Percentiles rank a stretch among this genome's conserved stretches.
Conservation (phyloP, 306 rosid species). For the Ochetophila trinervis region DNA sequence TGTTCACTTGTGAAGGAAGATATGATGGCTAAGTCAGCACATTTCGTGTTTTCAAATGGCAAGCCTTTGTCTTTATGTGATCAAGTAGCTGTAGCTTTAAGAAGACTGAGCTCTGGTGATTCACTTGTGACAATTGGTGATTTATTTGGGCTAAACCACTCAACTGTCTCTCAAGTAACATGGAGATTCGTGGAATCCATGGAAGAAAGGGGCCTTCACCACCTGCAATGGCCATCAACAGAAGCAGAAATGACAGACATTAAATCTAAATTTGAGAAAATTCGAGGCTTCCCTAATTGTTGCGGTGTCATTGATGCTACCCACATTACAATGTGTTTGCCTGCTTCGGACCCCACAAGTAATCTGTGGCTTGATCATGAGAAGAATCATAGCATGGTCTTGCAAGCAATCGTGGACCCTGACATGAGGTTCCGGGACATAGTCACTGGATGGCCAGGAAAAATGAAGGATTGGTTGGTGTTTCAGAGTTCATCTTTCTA, state of each 20-base stretch:
- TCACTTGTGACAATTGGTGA: conserved; percentile 70
- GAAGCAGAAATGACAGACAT: conserved; percentile 56
- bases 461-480: conserved; percentile 59
- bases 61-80: conserved; percentile 52
- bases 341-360: conserved; percentile 55
- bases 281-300: conserved; percentile 78
- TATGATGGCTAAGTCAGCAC: conserved; percentile 58
- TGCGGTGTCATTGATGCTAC: conserved; percentile 73
- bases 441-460: conserved; percentile 87
- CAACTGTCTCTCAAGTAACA: conserved; percentile 83
- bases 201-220: conserved; percentile 76
- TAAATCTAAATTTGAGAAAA: conserved; percentile 69
- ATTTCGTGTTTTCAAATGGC: conserved; percentile 51
- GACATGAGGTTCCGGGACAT: conserved; percentile 82
- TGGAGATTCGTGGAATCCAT: conserved; percentile 84
- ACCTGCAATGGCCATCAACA: conserved; percentile 77
- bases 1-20: conserved; percentile 88
- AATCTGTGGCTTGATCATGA: conserved; percentile 78
- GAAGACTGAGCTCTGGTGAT: conserved; percentile 88
- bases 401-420: conserved; percentile 88
- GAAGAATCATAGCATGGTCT: conserved; percentile 81
- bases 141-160: conserved; percentile 69
- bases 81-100: conserved; percentile 81
- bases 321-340: conserved; percentile 71
- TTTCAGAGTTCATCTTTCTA: conserved; percentile 64